These are phyloP conservation scores for Amorphotheca resinae DNA, from an alignment of 495 filamentous ascomycete species.

Conservation along the genomic window DNA sequence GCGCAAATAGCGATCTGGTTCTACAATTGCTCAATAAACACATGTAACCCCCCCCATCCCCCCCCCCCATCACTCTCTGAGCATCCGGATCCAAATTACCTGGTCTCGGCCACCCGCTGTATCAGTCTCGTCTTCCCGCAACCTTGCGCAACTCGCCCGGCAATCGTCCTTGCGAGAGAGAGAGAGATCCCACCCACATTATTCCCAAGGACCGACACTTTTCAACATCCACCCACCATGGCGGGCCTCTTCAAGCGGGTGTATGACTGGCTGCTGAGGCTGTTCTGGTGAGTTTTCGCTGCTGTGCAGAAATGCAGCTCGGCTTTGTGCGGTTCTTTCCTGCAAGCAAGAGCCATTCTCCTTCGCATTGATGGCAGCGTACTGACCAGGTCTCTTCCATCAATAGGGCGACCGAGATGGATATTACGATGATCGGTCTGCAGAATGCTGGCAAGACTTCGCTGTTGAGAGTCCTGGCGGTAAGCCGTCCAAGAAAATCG, in stretches of 20 bases:
- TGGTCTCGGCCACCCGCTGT: neutral
- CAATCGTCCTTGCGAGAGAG: neutral
- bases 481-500: slow-evolving; percentile 36
- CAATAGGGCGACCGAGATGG: slow-evolving; percentile 92
- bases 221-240: no score
- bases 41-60: slow-evolving; percentile 1
- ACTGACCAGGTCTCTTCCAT: slow-evolving; percentile 8
- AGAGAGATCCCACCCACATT: neutral
- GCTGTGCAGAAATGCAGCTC: neutral
- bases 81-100: neutral
- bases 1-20: neutral
- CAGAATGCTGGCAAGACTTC: slow-evolving; percentile 99
- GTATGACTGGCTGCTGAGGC: slow-evolving; percentile 96
- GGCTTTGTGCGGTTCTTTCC: neutral
- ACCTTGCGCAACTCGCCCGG: slow-evolving; percentile 9
- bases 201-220: no score
- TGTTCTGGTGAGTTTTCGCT: slow-evolving; percentile 76
- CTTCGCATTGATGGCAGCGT: neutral
- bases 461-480: slow-evolving; percentile 82
- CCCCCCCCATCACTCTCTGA: no score
- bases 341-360: neutral
- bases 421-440: slow-evolving; percentile 97
- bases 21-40: neutral
- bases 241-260: slow-evolving; percentile 81
- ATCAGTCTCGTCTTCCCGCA: neutral